Evolutionary conservation across 345 rosid genomes (phyloP).

Genomic region (Eucalyptus polybractea): DNA sequence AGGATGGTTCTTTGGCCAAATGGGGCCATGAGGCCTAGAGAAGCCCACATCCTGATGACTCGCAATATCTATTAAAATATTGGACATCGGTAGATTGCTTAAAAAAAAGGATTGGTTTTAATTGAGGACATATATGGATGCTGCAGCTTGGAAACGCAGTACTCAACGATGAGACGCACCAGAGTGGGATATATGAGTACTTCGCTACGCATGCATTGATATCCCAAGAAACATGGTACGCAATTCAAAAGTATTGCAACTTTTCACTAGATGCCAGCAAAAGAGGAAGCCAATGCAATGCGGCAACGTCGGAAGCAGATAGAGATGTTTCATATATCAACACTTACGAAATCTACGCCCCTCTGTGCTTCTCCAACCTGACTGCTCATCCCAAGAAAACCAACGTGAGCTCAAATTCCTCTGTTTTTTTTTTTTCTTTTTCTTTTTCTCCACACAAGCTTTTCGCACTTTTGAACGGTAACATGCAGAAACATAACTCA

Average conservation of each 20-base stretch:
- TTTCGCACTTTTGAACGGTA: not conserved
- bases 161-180: slow-evolving; percentile 61
- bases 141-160: slow-evolving; percentile 80
- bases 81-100: not conserved
- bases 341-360: slow-evolving; percentile 72
- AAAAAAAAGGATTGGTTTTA: not conserved
- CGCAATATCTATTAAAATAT: not conserved
- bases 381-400: slow-evolving; percentile 36
- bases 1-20: not conserved
- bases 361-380: slow-evolving; percentile 37
- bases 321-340: slow-evolving; percentile 15
- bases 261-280: slow-evolving; percentile 18
- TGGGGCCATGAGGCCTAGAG: not conserved
- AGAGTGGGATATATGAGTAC: slow-evolving; percentile 55
- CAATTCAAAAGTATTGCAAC: slow-evolving; percentile 29
- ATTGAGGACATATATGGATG: not conserved
- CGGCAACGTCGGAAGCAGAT: slow-evolving; percentile 6
- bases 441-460: not conserved
- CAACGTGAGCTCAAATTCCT: not conserved
- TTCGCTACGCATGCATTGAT: slow-evolving; percentile 50
- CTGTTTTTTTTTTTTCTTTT: no score
- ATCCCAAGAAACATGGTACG: slow-evolving; percentile 17
- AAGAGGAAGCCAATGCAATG: slow-evolving; percentile 19
- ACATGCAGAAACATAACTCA: not conserved
- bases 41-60: not conserved